phyloP scores from a whole-genome alignment of 1,284 basidiomycete species.

The Leccinum pachyderme region DNA sequence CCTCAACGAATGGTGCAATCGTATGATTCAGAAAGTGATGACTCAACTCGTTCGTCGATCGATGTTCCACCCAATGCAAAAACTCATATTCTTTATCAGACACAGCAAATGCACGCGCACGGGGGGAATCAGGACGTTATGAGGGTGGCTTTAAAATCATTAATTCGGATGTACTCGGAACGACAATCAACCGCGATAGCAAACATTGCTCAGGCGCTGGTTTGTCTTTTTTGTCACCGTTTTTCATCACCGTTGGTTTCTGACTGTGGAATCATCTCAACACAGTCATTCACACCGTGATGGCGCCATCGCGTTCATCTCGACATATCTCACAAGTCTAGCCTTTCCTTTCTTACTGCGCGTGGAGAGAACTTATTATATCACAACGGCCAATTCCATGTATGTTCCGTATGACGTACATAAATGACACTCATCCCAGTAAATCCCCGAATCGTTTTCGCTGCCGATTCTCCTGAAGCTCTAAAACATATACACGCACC shows the following conservation, averaged over 20 bases:
- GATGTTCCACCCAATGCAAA: background rate
- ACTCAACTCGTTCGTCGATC: background rate
- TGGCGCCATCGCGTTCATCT: background rate
- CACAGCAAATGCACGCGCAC: background rate
- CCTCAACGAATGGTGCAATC: background rate
- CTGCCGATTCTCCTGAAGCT: background rate
- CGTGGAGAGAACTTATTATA: background rate
- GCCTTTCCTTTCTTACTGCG: background rate
- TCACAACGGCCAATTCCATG: background rate
- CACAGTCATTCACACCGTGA: conserved; percentile 11
- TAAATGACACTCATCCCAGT: background rate
- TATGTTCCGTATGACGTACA: background rate
- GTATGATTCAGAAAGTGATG: background rate
- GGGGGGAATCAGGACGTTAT: background rate
- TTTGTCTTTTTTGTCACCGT: conserved; percentile 1
- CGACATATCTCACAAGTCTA: background rate
- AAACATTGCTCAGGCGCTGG: conserved; percentile 11
- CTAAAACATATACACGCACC: background rate
- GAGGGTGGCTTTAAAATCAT: background rate
- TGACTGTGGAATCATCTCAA: background rate
- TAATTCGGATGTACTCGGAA: background rate
- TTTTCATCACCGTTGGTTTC: background rate
- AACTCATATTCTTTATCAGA: background rate
- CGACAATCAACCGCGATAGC: conserved; percentile 15
- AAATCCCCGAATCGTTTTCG: background rate